phyloP scores from a whole-genome alignment of 805 yeast genomes.

The Danielozyma ontarioensis region DNA sequence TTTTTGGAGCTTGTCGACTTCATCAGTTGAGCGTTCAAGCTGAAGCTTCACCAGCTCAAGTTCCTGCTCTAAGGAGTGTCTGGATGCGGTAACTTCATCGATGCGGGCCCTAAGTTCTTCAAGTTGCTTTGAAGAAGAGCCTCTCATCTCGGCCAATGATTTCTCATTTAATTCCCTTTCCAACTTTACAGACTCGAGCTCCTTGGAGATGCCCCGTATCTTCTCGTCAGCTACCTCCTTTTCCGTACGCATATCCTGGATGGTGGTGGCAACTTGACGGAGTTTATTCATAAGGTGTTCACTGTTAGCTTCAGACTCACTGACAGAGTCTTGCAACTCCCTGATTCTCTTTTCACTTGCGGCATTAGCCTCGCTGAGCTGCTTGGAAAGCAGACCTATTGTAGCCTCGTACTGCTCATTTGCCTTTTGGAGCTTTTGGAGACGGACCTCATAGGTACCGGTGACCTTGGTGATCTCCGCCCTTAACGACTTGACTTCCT shows the following conservation, averaged over 20 bases:
- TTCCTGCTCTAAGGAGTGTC: conserved; percentile 1
- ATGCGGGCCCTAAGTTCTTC: too few species aligned
- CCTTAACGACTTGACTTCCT: conserved; percentile 26
- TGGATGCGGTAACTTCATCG: too few species aligned
- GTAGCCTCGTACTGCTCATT: conserved; percentile 20
- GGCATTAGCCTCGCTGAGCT: conserved; percentile 13
- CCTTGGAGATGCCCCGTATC: conserved; percentile 7
- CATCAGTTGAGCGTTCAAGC: too few species aligned
- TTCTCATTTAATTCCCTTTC: conserved; percentile 2
- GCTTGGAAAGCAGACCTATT: conserved; percentile 16
- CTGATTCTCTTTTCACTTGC: conserved; percentile 12
- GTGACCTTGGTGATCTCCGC: conserved; percentile 31
- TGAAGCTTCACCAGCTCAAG: not conserved
- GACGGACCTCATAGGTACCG: conserved; percentile 13
- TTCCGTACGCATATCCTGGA: conserved; percentile 22
- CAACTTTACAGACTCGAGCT: conserved; percentile 7
- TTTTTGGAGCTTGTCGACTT: conserved; percentile 1
- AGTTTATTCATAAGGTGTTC: conserved; percentile 37
- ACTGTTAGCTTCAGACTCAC: conserved; percentile 26
- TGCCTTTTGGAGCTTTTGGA: conserved; percentile 15
- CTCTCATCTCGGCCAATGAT: conserved; percentile 17
- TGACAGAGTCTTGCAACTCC: conserved; percentile 17
- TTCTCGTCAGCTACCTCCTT: conserved; percentile 13
- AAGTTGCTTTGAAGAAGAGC: conserved; percentile 13
- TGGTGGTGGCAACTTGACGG: conserved; percentile 33